Evolutionary conservation across 1,139 yeast genomes (phyloP), one percentile per base, ranked within the genome.

Genomic region (Geotrichum citri-aurantii): DNA sequence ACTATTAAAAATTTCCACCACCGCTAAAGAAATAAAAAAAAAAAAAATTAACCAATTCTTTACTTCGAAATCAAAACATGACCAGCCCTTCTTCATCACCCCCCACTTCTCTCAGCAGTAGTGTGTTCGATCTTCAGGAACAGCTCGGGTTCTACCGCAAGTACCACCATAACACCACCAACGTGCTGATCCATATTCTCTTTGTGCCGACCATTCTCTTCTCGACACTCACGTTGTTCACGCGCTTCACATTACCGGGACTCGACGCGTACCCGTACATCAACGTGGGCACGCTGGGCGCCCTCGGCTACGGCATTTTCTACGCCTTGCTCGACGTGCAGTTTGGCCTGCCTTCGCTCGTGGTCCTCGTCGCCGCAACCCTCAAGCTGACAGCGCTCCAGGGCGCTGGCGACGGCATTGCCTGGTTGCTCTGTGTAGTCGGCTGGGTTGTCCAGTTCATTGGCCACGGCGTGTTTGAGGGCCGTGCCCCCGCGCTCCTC

Each of bases 361-460:
- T 65, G 11, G 62, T 69, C 44, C 63, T 69, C 2, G 51, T 65
- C 47, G 58, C 66, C 52, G 62, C 68, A 47, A 66, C 73, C 12
- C 12, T 61, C 7, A 21, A 31, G 12, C 62, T 62, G 47, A 53
- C 64, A 61, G 68, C 2, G 47, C 64, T 48, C 57, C 21, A 8
- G 59, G 64, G 49, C 51, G 59, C 59, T 59, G 78, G 75, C 57
- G 65, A 69, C 58, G 67, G 66, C 51, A 67, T 64, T 52, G 78
- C 82, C 3, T 61, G 74, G 33, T 66, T 62, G 0, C 65, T 81
- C 29, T 88, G 86, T 70, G 69, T 79, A 0, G 52, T 72, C 1
- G 76, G 88, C 14, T 93, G 99, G 98, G 67, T 84, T 23, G 84
- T 84, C n/a, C 98, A 93, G 69, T 91, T 93, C 71, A 78, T 86